A percentile compares a stretch with the other conserved stretches of the same genome.
phyloP scores from a whole-genome alignment of 179 eudicot species.

The Nepenthes alata region DNA sequence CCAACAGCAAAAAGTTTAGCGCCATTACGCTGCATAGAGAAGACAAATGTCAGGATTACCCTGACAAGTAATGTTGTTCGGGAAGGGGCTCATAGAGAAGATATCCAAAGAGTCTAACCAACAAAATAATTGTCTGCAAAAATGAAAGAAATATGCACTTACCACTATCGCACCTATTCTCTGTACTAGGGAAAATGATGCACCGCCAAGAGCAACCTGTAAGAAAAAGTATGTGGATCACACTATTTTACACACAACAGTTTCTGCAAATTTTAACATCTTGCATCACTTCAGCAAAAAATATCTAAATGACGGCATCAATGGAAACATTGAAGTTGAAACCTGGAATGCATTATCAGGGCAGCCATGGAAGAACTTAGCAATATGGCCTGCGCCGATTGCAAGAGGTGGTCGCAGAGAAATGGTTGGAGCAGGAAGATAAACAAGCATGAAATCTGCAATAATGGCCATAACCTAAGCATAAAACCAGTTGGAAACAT shows the following conservation, averaged over 20 bases:
- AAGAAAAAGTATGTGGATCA: slow-evolving; percentile 4
- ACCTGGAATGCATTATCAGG: slow-evolving; percentile 98
- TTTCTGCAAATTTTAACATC: neutral
- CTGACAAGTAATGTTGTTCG: neutral
- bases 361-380: slow-evolving; percentile 77
- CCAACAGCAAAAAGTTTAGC: slow-evolving; percentile 86
- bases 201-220: slow-evolving; percentile 69
- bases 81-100: neutral
- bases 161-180: slow-evolving; percentile 79
- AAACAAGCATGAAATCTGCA: slow-evolving; percentile 98
- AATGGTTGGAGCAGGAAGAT: slow-evolving; percentile 91
- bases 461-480: slow-evolving; percentile 81
- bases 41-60: neutral
- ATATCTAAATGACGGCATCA: neutral
- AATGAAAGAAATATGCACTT: slow-evolving; percentile 11
- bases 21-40: slow-evolving; percentile 67
- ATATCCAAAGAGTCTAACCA: neutral
- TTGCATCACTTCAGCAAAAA: neutral
- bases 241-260: no score
- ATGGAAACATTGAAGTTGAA: neutral
- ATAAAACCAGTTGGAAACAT: slow-evolving; percentile 11
- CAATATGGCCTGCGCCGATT: slow-evolving; percentile 53
- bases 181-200: slow-evolving; percentile 64
- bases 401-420: slow-evolving; percentile 66
- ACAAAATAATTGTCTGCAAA: neutral